Evolutionary conservation across 1,139 yeast genomes (phyloP), one percentile per base, ranked within the genome.

Genomic region (Yamadazyma pseudoaaseri): DNA sequence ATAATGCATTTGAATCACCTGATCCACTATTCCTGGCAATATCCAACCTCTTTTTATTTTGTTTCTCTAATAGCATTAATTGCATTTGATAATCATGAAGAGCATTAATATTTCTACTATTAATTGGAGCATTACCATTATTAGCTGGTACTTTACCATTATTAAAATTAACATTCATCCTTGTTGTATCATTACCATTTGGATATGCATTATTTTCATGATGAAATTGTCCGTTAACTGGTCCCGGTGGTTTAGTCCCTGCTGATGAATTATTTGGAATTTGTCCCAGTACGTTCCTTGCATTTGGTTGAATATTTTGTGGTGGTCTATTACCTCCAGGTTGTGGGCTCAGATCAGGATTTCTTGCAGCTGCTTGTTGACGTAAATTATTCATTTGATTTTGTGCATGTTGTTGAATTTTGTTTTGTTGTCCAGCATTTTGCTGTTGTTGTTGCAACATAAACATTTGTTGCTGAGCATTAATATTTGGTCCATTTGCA

Each of bases 1-100:
- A 37, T 16, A 40, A 30, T 16, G 44, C 35, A 38, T 46, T 35
- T 31, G 56, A 44, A 43, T 56, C 52, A n/a, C 43, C 47, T 9
- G 47, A 52, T 1, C 68, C 63, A 43, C 52, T 56, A 43, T 55
- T 60, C 43, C 76, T 54, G 6, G 78, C 75, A 35, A 71, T 70
- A 46, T 73, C 76, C 36, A 74, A 69, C 21, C 82, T 67, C 52
- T 77, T 78, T 54, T 80, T 81, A 54, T 82, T 82, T 51, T 81
- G 89, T 44, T 78, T 77, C 44, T 84, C 92, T 39, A 84, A 60
- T 28, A 81, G 56, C 78, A 83, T 75, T 44, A 84, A 60, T 56
- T 84, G 92, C 72, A 76, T 76, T 55, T 84, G 92, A 54, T 84
- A 84, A 52, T 83, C 90, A 43, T 80, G 84, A 31, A 83, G 61